Evolutionary conservation across 106 monocot genomes (phyloP), one percentile per base, ranked within the genome.

Genomic region (Platanthera zijinensis): DNA sequence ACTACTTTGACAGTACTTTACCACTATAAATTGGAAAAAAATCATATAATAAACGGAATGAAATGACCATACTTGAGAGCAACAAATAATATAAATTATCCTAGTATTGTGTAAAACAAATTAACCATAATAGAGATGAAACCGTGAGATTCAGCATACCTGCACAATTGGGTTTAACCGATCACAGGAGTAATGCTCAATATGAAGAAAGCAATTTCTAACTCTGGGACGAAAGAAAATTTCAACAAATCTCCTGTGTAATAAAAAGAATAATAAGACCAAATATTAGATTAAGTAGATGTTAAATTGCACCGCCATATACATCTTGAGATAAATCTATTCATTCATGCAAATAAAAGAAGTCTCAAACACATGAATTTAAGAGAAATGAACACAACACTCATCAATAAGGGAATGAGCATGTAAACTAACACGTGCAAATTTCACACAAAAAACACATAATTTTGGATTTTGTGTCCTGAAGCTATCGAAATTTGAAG

Each of bases 141-240:
- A n/a, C 5, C 8, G 18, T 25, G 3, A 69, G 9, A 67, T 76
- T 11, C 18, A 61, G 8, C 70, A 79, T 67, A 88, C 96, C 82
- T 97, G 96, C 79, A 97, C 84, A 53, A 84, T 84, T 74, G 96
- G 96, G 84, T 97, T 97, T 78, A 91, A 93, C 64, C 91, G 85
- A 30, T 89, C 91, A 79, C 96, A 97, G 76, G 89, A 97, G 76
- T 89, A 97, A 59, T 86, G 52, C 80, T 97, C 96, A 76, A 91
- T 82, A 47, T 70, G 51, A 21, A 91, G 78, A 63, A 91, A 48
- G 48, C 61, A 73, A 84, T 91, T 77, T 79, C 80, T 90, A 51
- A 80, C 96, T 84, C 83, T 89, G 2, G 85, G 73, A 56, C 96
- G 93, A 89, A 73, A 93, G 59, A 86, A 59, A 75, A 75, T 50